Evolutionary conservation across 306 rosid genomes (phyloP), one percentile per base, ranked within the genome.

Genomic region (Begonia peltatifolia): DNA sequence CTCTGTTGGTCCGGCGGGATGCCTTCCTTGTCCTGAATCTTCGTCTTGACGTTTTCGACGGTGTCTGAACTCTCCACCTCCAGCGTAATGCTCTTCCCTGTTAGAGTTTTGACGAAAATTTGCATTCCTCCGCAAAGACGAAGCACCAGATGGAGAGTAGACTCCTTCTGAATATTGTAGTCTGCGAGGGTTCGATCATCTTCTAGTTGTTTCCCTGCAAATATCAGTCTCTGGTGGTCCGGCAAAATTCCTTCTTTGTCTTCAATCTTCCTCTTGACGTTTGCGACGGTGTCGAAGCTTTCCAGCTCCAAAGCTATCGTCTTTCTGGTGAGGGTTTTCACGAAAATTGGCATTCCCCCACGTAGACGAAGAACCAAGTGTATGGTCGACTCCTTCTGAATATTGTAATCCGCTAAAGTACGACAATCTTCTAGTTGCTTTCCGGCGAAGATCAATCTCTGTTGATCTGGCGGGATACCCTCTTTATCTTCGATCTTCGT

Each of bases 1-100:
- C 70, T 65, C 42, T 65, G 70, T 58, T 65, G 70, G 57, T 65
- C 70, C 4, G 70, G 70, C 3, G 70, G 70, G 14, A 65, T 65
- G 46, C 70, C 70, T 12, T 65, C 70, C 59, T 65, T 65, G 43
- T 65, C 70, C 48, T 65, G 70, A 41, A 65, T 65, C 55, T 65
- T 65, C 6, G 70, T 54, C 46, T 65, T 65, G 6, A 65, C 70
- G 10, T 57, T 65, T 12, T 58, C 70, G 17, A 65, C 58, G 10
- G 64, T 65, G 41, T 65, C 70, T 6, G 70, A 65, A 22, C 70
- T 65, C 64, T 65, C 70, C 1, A 65, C 70, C 59, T 65, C 70
- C 54, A 65, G 47, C 0, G 70, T 65, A 11, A 65, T 65, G 13
- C 64, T 65, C 54, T 65, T 65, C n/a, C 70, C 70, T 20, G 70